Percentiles rank a stretch among this genome's conserved stretches.
Evolutionary conservation across 371 early-diverging fungal species (phyloP).

Genomic region (Coemansia sp.): DNA sequence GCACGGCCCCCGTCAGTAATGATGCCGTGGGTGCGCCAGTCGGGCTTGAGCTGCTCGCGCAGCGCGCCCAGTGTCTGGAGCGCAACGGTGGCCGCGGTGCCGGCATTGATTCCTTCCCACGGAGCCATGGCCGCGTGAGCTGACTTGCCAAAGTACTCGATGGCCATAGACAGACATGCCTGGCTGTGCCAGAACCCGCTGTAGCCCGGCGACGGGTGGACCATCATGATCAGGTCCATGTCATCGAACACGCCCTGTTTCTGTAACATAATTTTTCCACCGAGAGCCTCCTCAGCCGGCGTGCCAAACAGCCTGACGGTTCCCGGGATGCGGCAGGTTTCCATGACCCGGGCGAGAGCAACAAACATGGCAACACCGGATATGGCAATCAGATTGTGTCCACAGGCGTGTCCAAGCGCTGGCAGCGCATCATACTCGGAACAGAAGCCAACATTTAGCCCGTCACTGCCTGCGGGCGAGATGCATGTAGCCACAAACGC

Average conservation of each 20-base stretch:
- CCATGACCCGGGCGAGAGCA: slow-evolving; percentile 59
- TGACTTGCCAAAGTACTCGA: slow-evolving; percentile 64
- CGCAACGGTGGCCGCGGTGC: slow-evolving; percentile 66
- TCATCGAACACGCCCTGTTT: slow-evolving; percentile 61
- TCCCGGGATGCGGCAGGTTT: slow-evolving; percentile 56
- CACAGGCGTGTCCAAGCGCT: slow-evolving; percentile 57
- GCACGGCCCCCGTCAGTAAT: slow-evolving; percentile 68
- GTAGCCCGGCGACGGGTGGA: slow-evolving; percentile 65
- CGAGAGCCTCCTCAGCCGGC: slow-evolving; percentile 73
- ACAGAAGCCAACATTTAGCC: slow-evolving; percentile 57
- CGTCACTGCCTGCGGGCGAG: slow-evolving; percentile 44
- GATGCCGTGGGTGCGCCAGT: slow-evolving; percentile 68
- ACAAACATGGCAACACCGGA: slow-evolving; percentile 66
- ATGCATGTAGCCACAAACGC: slow-evolving; percentile 64
- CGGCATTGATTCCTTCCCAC: slow-evolving; percentile 76
- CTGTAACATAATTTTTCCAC: slow-evolving; percentile 72
- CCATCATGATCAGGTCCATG: slow-evolving; percentile 71
- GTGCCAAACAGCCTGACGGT: slow-evolving; percentile 73
- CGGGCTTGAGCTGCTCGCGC: slow-evolving; percentile 68
- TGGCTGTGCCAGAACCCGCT: slow-evolving; percentile 45
- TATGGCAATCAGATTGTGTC: slow-evolving; percentile 64
- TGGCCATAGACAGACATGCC: slow-evolving; percentile 38
- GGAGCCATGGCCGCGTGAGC: slow-evolving; percentile 68
- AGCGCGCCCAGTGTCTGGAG: slow-evolving; percentile 64
- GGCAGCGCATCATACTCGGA: slow-evolving; percentile 70